Base-by-base conservation (phyloP, 768 basidiomycete genomes). In the Omphalotus guepiniiformis region DNA sequence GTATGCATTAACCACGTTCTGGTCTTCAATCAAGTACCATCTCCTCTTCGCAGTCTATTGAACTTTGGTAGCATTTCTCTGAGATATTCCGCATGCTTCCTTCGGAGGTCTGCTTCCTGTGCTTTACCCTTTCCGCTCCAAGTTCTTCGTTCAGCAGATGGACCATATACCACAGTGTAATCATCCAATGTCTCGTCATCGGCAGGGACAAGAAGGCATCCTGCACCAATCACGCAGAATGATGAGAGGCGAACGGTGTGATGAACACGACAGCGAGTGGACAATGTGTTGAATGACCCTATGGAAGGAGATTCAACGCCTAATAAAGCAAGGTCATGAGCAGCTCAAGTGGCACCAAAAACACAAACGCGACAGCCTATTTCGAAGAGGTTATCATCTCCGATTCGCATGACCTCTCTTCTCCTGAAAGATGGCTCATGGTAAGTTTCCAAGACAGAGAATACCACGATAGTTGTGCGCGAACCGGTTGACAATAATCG, bases 381-480 rank as follows among this genome's bases (percentile, higher is more conserved):
- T 68, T 96, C 92, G 58, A 99, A 95, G 49, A 93, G 71, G 63
- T 97, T 97, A 51, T 89, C 83, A 62, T 95, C 85, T 4, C 95
- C 95, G 39, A 99, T 92, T 16, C 84, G 80, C 92, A 97, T 91
- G 28, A 86, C 79, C 59, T 92, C 88, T 58, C 88, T 92, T 45
- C 78, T 66, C 57, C 82, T 85, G 32, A 11, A 3, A 35, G 15
- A 25, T n/a, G n/a, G n/a, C n/a, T n/a, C n/a, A n/a, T n/a, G n/a
- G n/a, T n/a, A n/a, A n/a, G n/a, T n/a, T 22, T n/a, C 16, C 32
- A 41, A 18, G 4, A 34, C 42, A 21, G 26, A 21, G 32, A 47
- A 29, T 26, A 29, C 15, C 29, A 44, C 27, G 28, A 18, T 49
- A 29, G n/a, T 9, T 35, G 27, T 22, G 23, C 13, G 26, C 49